Conservation (phyloP, 345 rosid genomes). For the Dipteronia sinensis region DNA sequence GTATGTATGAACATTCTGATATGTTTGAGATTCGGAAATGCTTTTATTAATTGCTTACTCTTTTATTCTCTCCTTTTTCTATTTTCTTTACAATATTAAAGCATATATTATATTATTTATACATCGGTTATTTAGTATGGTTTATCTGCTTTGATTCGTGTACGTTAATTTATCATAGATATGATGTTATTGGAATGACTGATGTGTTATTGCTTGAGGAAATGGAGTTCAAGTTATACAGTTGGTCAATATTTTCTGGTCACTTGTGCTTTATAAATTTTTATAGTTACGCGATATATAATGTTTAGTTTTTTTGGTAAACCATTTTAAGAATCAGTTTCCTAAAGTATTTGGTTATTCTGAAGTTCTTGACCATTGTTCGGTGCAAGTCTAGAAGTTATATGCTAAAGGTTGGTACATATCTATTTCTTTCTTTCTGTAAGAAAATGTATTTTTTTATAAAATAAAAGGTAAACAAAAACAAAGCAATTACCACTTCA, state of each 20-base stretch:
- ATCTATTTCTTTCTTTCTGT: not conserved
- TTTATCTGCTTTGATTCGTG: not conserved
- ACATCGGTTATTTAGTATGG: not conserved
- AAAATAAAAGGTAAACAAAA: not conserved
- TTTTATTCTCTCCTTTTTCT: not conserved
- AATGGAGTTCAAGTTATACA: not conserved
- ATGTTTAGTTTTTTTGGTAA: not conserved
- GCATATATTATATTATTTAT: not conserved
- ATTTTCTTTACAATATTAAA: not conserved
- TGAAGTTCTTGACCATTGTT: slow-evolving; percentile 5
- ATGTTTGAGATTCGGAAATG: slow-evolving; percentile 11
- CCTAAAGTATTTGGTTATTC: not conserved
- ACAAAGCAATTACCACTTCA: not conserved
- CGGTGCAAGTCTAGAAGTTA: not conserved
- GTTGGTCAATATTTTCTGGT: not conserved
- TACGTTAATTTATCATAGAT: not conserved
- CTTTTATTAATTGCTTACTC: not conserved
- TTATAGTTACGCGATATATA: not conserved
- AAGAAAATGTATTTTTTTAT: not conserved
- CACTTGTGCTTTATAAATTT: not conserved
- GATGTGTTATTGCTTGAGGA: not conserved
- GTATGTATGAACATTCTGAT: not conserved
- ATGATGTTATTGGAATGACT: not conserved
- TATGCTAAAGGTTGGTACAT: not conserved
- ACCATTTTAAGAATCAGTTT: too few species aligned